A percentile compares a stretch with the other conserved stretches of the same genome.
Conservation (phyloP, 805 yeast species). For the Deakozyma indianensis region DNA sequence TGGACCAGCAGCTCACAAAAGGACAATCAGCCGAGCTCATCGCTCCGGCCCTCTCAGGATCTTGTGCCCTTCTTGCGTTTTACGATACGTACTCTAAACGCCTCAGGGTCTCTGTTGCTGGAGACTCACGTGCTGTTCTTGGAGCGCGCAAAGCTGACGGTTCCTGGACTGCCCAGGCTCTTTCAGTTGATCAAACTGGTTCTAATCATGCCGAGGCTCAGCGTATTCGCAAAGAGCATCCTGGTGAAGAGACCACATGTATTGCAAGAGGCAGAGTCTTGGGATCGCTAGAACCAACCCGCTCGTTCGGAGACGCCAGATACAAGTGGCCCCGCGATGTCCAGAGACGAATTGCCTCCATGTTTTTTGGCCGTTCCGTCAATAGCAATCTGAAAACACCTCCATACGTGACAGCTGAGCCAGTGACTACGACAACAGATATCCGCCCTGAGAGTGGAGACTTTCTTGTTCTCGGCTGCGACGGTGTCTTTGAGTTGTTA, state of each 20-base stretch:
- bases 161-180: constrained; percentile 76
- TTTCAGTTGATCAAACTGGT: constrained; percentile 89
- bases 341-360: constrained; percentile 58
- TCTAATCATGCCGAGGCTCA: constrained; percentile 77
- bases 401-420: constrained; percentile 96
- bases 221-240: constrained; percentile 76
- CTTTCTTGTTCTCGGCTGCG: constrained; percentile 84
- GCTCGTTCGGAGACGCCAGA: constrained; percentile 96
- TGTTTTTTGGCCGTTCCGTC: constrained; percentile 61
- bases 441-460: constrained; percentile 59
- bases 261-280: constrained; percentile 75
- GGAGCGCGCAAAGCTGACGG: constrained; percentile 47
- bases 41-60: constrained; percentile 90
- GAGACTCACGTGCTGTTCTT: constrained; percentile 86
- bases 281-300: constrained; percentile 86
- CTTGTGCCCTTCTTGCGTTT: constrained; percentile 80
- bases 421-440: constrained; percentile 73
- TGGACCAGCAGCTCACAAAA: constrained; percentile 49
- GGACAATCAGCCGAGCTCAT: constrained; percentile 52
- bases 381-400: constrained; percentile 71
- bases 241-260: constrained; percentile 65
- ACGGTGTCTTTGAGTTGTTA: constrained; percentile 84
- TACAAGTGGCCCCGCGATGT: constrained; percentile 69
- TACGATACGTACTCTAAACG: constrained; percentile 63
- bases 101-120: constrained; percentile 86